Percentiles rank a stretch among this genome's conserved stretches.
Evolutionary conservation across 2,329 filamentous ascomycete species (phyloP).

Genomic region (Cryphonectria naterciae): DNA sequence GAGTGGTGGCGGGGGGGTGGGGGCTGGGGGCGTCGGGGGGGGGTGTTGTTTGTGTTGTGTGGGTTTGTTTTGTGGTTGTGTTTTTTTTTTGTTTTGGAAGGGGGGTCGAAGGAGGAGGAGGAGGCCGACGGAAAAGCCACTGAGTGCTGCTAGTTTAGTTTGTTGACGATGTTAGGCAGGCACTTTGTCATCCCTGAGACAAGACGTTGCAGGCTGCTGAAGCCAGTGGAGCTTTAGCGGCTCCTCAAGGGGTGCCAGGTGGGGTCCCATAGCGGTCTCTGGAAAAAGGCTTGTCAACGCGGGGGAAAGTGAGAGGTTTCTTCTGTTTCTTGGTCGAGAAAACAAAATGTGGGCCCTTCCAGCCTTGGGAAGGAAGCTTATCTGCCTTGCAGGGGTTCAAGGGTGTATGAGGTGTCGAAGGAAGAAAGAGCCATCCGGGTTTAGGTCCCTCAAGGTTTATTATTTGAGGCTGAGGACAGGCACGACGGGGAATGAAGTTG

Average conservation of each 20-base stretch:
- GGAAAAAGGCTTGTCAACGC: background rate
- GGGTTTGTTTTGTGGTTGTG: no score
- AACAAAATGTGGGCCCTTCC: background rate
- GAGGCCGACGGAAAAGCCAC: background rate
- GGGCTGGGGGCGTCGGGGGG: no score
- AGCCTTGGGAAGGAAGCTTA: constrained; percentile 7
- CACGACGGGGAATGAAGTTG: background rate
- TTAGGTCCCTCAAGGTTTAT: background rate
- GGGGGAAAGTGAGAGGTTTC: background rate
- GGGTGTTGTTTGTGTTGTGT: no score
- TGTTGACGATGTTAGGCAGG: background rate
- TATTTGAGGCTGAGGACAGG: constrained; percentile 3
- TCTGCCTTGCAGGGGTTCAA: background rate
- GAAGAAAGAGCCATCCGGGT: background rate
- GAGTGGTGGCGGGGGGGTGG: no score
- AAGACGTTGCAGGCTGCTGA: constrained; percentile 3
- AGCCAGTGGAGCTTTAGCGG: background rate
- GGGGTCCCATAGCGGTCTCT: background rate
- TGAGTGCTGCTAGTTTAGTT: background rate
- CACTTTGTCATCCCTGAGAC: background rate
- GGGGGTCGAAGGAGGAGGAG: background rate
- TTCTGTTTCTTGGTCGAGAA: constrained; percentile 7
- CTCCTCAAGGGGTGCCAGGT: background rate
- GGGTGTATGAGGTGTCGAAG: background rate
- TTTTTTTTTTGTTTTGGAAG: background rate